phyloP scores from a whole-genome alignment of 768 basidiomycete genomes.

The Asterophora lycoperdoides region DNA sequence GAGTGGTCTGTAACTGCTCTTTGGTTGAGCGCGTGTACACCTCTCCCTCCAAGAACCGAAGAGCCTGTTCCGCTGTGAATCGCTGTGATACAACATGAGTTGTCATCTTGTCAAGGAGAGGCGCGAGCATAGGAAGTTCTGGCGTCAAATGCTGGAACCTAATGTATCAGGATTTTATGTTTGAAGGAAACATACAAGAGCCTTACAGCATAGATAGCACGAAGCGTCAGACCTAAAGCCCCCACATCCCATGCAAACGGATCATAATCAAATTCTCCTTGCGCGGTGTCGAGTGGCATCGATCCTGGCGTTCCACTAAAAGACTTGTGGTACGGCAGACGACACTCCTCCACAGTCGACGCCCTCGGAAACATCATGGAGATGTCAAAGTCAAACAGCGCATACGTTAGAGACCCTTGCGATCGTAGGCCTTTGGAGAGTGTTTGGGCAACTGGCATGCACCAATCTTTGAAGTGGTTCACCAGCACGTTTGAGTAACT shows the following conservation, averaged over 20 bases:
- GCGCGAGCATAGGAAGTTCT: conserved; percentile 7
- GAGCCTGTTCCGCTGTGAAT: conserved; percentile 8
- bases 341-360: background rate
- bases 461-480: background rate
- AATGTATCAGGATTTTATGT: too few species aligned
- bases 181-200: too few species aligned
- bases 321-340: background rate
- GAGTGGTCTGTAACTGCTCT: too few species aligned
- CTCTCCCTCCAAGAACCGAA: conserved; percentile 7
- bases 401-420: conserved; percentile 1
- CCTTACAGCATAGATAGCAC: background rate
- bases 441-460: background rate
- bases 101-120: conserved; percentile 11
- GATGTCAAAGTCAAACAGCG: conserved; percentile 5
- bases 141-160: background rate
- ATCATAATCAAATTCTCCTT: conserved; percentile 25
- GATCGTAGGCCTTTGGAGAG: background rate
- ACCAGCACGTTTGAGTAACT: background rate
- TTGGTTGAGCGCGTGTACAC: background rate
- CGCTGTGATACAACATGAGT: conserved; percentile 5
- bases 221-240: conserved; percentile 14
- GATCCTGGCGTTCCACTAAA: background rate
- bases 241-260: conserved; percentile 25
- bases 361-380: conserved; percentile 1
- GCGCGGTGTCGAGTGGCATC: conserved; percentile 12